Evolutionary conservation across 805 yeast species (phyloP).

Genomic region (Candida maesae): DNA sequence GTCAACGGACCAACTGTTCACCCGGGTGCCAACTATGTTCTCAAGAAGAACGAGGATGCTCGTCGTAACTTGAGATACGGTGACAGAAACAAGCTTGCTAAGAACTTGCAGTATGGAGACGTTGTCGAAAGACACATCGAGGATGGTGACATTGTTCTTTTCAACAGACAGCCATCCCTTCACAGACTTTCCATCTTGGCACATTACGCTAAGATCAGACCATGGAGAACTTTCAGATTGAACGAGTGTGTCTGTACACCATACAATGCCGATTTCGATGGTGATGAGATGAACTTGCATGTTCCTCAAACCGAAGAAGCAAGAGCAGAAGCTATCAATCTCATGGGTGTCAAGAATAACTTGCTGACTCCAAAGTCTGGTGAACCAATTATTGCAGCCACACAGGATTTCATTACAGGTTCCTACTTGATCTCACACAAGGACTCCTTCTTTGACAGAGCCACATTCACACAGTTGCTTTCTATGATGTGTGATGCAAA

Average conservation of each 20-base stretch:
- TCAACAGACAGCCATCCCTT: slow-evolving; percentile 96
- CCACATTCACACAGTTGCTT: slow-evolving; percentile 73
- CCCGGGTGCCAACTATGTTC: slow-evolving; percentile 95
- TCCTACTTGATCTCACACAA: slow-evolving; percentile 89
- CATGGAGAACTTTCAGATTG: slow-evolving; percentile 96
- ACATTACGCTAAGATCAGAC: slow-evolving; percentile 93
- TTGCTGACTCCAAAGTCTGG: slow-evolving; percentile 95
- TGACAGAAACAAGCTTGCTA: slow-evolving; percentile 74
- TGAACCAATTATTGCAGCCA: slow-evolving; percentile 98
- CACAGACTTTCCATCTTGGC: slow-evolving; percentile 92
- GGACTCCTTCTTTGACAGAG: slow-evolving; percentile 89
- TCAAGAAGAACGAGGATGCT: slow-evolving; percentile 78
- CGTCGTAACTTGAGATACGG: slow-evolving; percentile 89
- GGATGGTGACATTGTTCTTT: slow-evolving; percentile 93
- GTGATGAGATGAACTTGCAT: slow-evolving; percentile 98
- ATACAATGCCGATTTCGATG: slow-evolving; percentile 98
- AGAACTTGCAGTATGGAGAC: slow-evolving; percentile 78
- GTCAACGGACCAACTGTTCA: slow-evolving; percentile 82
- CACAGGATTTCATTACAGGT: slow-evolving; percentile 98
- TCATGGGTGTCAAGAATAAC: slow-evolving; percentile 97
- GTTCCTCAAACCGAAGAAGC: slow-evolving; percentile 99
- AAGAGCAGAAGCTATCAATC: slow-evolving; percentile 94
- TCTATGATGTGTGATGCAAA: slow-evolving; percentile 96
- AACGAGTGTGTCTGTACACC: slow-evolving; percentile 99
- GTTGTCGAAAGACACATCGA: slow-evolving; percentile 94